Conservation (phyloP, 306 rosid species). For the Cucurbita moschata region DNA sequence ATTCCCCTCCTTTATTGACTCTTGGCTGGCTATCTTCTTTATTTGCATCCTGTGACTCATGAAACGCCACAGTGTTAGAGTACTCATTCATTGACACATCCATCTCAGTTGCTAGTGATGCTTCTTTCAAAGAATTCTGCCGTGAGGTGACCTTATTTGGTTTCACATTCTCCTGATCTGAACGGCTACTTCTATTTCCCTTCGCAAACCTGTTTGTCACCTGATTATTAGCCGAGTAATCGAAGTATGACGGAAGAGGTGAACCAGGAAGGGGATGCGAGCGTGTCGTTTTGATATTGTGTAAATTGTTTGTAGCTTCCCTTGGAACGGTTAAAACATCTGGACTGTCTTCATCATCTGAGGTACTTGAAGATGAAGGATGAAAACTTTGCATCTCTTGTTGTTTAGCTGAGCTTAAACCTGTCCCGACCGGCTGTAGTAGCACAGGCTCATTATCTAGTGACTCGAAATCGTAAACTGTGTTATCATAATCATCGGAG, state of each 20-base stretch:
- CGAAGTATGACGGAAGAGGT: slow-evolving; percentile 65
- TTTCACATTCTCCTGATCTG: slow-evolving; percentile 64
- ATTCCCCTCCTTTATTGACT: slow-evolving; percentile 57
- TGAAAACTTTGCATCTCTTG: slow-evolving; percentile 57
- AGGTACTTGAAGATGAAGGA: slow-evolving; percentile 57
- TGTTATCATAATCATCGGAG: slow-evolving; percentile 70
- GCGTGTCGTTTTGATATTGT: slow-evolving; percentile 22
- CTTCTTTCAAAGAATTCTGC: slow-evolving; percentile 70
- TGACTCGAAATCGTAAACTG: slow-evolving; percentile 74
- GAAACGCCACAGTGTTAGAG: slow-evolving; percentile 49
- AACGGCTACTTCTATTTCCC: slow-evolving; percentile 63
- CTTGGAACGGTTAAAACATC: slow-evolving; percentile 28
- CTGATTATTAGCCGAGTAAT: slow-evolving; percentile 36
- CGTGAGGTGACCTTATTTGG: slow-evolving; percentile 41
- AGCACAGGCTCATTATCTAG: slow-evolving; percentile 55
- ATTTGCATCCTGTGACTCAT: slow-evolving; percentile 57
- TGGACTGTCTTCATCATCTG: slow-evolving; percentile 63
- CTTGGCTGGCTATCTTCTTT: slow-evolving; percentile 47
- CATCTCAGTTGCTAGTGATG: slow-evolving; percentile 74
- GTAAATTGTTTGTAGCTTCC: slow-evolving; percentile 29
- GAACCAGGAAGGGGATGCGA: slow-evolving; percentile 65
- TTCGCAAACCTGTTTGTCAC: slow-evolving; percentile 45
- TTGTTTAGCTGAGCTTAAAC: slow-evolving; percentile 35
- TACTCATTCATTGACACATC: slow-evolving; percentile 67
- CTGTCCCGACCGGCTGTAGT: slow-evolving; percentile 20